Percentiles rank a stretch among this genome's conserved stretches.
These are phyloP conservation scores for Pichia scutulata DNA, from an alignment of 805 yeast genomes.

Conservation along the genomic window DNA sequence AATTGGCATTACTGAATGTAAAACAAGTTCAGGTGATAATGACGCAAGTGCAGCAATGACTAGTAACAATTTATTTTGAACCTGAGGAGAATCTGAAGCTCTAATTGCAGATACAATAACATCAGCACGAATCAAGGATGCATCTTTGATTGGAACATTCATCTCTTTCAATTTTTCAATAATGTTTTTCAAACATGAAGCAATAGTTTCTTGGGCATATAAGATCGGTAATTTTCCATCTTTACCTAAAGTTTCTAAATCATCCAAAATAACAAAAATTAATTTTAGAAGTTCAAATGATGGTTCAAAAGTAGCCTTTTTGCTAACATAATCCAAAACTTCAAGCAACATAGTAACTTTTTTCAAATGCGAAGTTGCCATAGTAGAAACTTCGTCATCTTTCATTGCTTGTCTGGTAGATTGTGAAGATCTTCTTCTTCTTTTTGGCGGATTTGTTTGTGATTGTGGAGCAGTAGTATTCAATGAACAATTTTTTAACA, in stretches of 20 bases:
- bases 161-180: slow-evolving; percentile 46
- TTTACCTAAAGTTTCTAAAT: slow-evolving; percentile 74
- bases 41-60: slow-evolving; percentile 85
- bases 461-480: slow-evolving; percentile 21
- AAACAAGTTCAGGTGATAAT: slow-evolving; percentile 80
- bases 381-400: slow-evolving; percentile 57
- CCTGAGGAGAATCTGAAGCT: slow-evolving; percentile 85
- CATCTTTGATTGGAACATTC: slow-evolving; percentile 37
- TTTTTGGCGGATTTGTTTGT: slow-evolving; percentile 46
- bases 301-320: slow-evolving; percentile 17
- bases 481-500: slow-evolving; percentile 42
- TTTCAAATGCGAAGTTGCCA: slow-evolving; percentile 73
- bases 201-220: slow-evolving; percentile 85
- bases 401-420: slow-evolving; percentile 70
- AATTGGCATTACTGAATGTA: slow-evolving; percentile 98
- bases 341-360: slow-evolving; percentile 76
- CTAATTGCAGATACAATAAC: slow-evolving; percentile 86
- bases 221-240: slow-evolving; percentile 89
- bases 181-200: slow-evolving; percentile 72
- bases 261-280: slow-evolving; percentile 57
- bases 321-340: slow-evolving; percentile 50
- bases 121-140: slow-evolving; percentile 75
- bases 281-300: slow-evolving; percentile 32
- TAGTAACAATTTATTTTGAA: slow-evolving; percentile 78
- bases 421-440: slow-evolving; percentile 79